phyloP scores from a whole-genome alignment of 2,329 filamentous ascomycete species.

The Beauveria rudraprayagi region DNA sequence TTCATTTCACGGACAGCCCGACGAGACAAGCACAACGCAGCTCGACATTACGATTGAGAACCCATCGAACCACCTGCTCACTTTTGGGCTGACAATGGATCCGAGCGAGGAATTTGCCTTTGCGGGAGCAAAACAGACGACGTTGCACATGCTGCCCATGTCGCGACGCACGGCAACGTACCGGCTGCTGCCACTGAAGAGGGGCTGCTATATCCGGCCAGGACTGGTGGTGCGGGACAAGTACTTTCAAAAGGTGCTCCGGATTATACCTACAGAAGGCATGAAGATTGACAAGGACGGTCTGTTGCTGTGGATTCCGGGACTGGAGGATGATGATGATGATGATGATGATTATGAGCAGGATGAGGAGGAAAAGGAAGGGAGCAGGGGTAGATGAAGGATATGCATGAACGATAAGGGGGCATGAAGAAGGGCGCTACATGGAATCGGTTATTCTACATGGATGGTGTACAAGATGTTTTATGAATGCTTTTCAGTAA shows the following conservation, averaged over 20 bases:
- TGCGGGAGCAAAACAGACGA: conserved; percentile 74
- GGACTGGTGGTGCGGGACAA: conserved; percentile 73
- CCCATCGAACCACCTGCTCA: conserved; percentile 87
- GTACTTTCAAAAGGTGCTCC: conserved; percentile 86
- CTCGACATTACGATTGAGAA: conserved; percentile 73
- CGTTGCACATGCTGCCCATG: conserved; percentile 73
- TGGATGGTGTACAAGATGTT: neutral
- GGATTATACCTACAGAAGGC: conserved; percentile 70
- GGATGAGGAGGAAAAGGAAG: conserved; percentile 7
- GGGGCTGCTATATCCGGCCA: conserved; percentile 62
- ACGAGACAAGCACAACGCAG: conserved; percentile 30
- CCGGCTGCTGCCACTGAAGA: conserved; percentile 59
- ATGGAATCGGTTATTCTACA: neutral
- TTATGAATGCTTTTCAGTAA: no score
- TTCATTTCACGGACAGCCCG: conserved; percentile 35
- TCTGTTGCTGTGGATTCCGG: conserved; percentile 52
- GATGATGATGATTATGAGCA: conserved; percentile 11
- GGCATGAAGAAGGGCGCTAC: neutral
- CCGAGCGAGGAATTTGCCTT: conserved; percentile 89
- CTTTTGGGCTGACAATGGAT: conserved; percentile 88
- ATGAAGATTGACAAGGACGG: conserved; percentile 59
- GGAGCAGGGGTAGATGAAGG: conserved; percentile 4
- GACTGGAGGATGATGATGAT: conserved; percentile 21
- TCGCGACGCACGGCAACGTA: conserved; percentile 69
- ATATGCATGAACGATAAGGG: neutral